Base-by-base conservation (phyloP, 768 basidiomycete species). In the Macrolepiota albuminosa region DNA sequence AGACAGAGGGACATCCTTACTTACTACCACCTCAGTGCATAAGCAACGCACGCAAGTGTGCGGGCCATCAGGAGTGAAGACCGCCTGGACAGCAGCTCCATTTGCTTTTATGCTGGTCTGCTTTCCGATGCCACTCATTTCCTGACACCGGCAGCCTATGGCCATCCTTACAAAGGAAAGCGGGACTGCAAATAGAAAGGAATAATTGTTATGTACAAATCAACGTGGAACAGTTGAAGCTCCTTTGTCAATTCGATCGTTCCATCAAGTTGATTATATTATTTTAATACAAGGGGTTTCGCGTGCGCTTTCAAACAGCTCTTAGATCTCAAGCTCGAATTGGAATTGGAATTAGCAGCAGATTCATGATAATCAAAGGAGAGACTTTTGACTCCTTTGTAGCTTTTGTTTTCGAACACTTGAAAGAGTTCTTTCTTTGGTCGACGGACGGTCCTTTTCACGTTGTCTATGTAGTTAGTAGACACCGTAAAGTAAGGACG, bases 141-240 rank as follows among this genome's bases (percentile, higher is more conserved):
- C 36, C 4, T 3, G 29, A 21, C 21, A 21, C 21, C 21, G 21
- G 21, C 21, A 21, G 21, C 21, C 21, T 29, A 26, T 29, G 29
- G 29, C 29, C 9, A 56, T 56, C n/a, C 55, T 56, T 18, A 26
- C 4, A 13, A 36, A 21, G 18, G 3, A 14, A 18, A 37, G 6
- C 24, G 21, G 21, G 43, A 4, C 21, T 21, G 43, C 9, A 45
- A 45, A 21, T n/a, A 24, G 43, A 45, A 45, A n/a, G 8, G n/a
- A 24, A 24, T 21, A 16, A 24, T 7, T n/a, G 21, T 45, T 43
- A 43, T 18, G 16, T 8, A 43, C n/a, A 18, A 8, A n/a, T n/a
- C n/a, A 43, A n/a, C 43, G 11, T 56, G 54, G n/a, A 56, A 56
- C 5, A 56, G n/a, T n/a, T n/a, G n/a, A 56, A 56, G 54, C 18